Evolutionary conservation across 805 yeast genomes (phyloP).

Genomic region (Torulaspora indica): DNA sequence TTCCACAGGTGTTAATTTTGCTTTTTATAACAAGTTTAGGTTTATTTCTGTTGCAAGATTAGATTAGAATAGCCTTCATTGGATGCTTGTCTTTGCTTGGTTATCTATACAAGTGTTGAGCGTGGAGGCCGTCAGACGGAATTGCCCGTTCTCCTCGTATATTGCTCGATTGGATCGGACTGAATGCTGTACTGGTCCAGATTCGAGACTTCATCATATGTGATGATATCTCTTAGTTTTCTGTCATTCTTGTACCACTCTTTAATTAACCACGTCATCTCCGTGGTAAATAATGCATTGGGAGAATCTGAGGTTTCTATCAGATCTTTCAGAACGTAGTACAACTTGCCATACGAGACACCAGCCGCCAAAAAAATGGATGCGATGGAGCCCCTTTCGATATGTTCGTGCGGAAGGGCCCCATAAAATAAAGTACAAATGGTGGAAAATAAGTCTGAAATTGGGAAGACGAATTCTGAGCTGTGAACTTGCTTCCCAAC

Average conservation of each 20-base stretch:
- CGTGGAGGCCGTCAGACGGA: slow-evolving; percentile 17
- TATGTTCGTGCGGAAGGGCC: slow-evolving; percentile 38
- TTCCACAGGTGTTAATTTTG: slow-evolving; percentile 4
- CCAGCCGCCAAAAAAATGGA: slow-evolving; percentile 63
- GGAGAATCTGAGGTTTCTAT: slow-evolving; percentile 58
- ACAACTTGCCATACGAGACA: slow-evolving; percentile 57
- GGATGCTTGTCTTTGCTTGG: not conserved
- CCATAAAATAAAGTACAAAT: slow-evolving; percentile 53
- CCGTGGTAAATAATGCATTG: slow-evolving; percentile 47
- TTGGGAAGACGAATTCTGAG: slow-evolving; percentile 77
- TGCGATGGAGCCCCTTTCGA: slow-evolving; percentile 48
- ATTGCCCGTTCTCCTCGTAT: slow-evolving; percentile 40
- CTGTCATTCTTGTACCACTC: slow-evolving; percentile 65
- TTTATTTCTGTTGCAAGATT: slow-evolving; percentile 2
- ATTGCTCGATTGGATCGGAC: slow-evolving; percentile 54
- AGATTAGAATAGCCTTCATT: not conserved
- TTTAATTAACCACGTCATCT: slow-evolving; percentile 60
- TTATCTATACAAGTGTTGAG: not conserved
- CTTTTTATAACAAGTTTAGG: slow-evolving; percentile 4
- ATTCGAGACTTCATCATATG: slow-evolving; percentile 43
- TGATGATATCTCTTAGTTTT: slow-evolving; percentile 53
- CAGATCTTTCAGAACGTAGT: slow-evolving; percentile 57
- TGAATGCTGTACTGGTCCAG: slow-evolving; percentile 47
- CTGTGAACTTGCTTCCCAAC: slow-evolving; percentile 62
- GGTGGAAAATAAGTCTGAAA: slow-evolving; percentile 62